phyloP scores from a whole-genome alignment of 2,329 filamentous ascomycete species.

The Boeremia lycopersici region DNA sequence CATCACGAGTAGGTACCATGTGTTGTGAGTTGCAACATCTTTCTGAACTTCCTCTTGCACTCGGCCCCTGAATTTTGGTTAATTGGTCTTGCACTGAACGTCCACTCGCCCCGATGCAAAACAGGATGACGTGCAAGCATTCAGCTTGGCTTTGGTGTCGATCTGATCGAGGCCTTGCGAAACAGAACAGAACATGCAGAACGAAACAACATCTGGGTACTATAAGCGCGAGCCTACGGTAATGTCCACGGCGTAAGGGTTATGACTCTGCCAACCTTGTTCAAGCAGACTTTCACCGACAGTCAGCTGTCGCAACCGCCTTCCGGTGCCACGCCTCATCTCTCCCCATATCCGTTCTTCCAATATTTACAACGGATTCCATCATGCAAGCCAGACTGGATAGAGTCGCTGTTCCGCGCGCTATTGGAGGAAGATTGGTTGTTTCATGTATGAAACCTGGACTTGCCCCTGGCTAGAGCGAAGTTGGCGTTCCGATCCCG shows the following conservation, averaged over 20 bases:
- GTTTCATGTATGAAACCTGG: slow-evolving; percentile 32
- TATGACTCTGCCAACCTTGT: background rate
- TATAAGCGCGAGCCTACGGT: too few species aligned
- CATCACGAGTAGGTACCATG: background rate
- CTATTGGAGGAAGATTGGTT: slow-evolving; percentile 26
- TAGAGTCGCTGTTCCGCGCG: slow-evolving; percentile 12
- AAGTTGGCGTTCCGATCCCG: slow-evolving; percentile 7
- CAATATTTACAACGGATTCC: slow-evolving; percentile 4
- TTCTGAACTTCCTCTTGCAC: background rate
- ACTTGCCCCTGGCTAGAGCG: slow-evolving; percentile 17
- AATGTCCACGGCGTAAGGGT: too few species aligned
- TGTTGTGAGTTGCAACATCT: background rate
- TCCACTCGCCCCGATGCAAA: background rate
- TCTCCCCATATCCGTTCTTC: background rate
- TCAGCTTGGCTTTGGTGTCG: background rate
- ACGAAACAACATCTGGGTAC: too few species aligned
- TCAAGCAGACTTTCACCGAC: background rate
- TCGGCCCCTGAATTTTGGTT: background rate
- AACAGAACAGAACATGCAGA: background rate
- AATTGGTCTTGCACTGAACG: background rate
- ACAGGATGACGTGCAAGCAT: background rate
- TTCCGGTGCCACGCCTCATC: slow-evolving; percentile 6
- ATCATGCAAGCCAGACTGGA: slow-evolving; percentile 20
- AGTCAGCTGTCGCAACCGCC: background rate
- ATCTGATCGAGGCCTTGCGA: background rate